Evolutionary conservation across 345 rosid genomes (phyloP).

Genomic region (Camelina neglecta): DNA sequence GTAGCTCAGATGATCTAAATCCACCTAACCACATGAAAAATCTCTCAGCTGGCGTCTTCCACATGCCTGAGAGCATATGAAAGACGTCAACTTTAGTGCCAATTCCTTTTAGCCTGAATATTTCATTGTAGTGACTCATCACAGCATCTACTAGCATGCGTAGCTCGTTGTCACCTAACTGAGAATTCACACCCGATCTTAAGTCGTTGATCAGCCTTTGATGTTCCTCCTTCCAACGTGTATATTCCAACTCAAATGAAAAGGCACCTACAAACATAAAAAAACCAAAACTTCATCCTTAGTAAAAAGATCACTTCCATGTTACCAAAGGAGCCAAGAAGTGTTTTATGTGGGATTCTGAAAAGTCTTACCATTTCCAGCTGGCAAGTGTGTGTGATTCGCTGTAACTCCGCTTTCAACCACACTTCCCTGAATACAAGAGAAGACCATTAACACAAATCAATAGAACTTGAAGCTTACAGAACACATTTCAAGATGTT

Average conservation of each 20-base stretch:
- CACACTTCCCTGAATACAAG: constrained; percentile 56
- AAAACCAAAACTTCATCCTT: neutral
- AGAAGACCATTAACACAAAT: neutral
- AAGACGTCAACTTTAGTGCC: constrained; percentile 86
- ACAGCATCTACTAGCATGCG: constrained; percentile 72
- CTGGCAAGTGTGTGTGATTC: constrained; percentile 50
- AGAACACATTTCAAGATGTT: neutral
- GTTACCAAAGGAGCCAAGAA: neutral
- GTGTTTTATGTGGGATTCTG: neutral
- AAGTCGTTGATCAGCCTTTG: constrained; percentile 71
- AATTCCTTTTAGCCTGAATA: constrained; percentile 70
- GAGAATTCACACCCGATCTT: constrained; percentile 73
- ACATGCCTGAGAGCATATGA: constrained; percentile 96
- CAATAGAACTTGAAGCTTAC: neutral
- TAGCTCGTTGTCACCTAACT: constrained; percentile 65
- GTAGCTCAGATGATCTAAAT: constrained; percentile 86
- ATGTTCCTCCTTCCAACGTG: constrained; percentile 91
- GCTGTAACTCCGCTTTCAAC: constrained; percentile 53
- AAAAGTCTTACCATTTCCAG: constrained; percentile 62
- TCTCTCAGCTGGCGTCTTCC: constrained; percentile 95
- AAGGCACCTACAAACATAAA: constrained; percentile 56
- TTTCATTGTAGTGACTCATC: constrained; percentile 80
- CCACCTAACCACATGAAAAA: constrained; percentile 99
- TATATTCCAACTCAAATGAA: constrained; percentile 82
- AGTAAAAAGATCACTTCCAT: neutral